Evolutionary conservation across 768 basidiomycete species (phyloP).

Genomic region (Lactarius sp.): DNA sequence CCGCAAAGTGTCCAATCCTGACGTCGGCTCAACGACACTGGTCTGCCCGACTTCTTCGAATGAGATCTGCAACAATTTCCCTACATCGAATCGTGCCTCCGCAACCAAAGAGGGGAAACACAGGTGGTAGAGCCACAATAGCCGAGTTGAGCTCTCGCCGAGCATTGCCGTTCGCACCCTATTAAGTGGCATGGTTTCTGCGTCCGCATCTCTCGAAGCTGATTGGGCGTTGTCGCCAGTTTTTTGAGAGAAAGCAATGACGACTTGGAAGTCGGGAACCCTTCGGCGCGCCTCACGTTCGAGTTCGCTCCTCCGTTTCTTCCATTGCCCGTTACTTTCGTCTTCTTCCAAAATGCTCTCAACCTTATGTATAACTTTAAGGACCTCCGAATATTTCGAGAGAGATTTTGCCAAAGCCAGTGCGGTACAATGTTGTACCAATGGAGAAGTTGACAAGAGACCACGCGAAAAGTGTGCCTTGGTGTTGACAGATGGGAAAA

Average conservation of each 20-base stretch:
- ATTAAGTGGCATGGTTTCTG: slow-evolving; percentile 21
- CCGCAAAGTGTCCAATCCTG: slow-evolving; percentile 50
- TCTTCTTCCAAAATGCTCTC: slow-evolving; percentile 55
- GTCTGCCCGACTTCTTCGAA: slow-evolving; percentile 31
- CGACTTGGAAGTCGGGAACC: slow-evolving; percentile 82
- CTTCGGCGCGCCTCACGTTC: slow-evolving; percentile 69
- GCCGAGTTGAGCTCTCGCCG: slow-evolving; percentile 71
- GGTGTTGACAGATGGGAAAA: slow-evolving; percentile 68
- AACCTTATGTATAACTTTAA: slow-evolving; percentile 44
- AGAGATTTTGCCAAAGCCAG: slow-evolving; percentile 72
- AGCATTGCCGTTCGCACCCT: slow-evolving; percentile 55
- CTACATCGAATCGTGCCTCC: slow-evolving; percentile 82
- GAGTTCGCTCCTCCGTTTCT: slow-evolving; percentile 57
- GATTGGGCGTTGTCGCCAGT: background rate
- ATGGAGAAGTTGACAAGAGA: slow-evolving; percentile 59
- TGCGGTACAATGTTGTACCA: slow-evolving; percentile 86
- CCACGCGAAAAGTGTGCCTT: slow-evolving; percentile 79
- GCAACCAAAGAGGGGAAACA: slow-evolving; percentile 68
- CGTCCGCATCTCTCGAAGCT: background rate
- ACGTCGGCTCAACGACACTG: slow-evolving; percentile 29
- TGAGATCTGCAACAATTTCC: slow-evolving; percentile 62
- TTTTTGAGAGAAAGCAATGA: slow-evolving; percentile 75
- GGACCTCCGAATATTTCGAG: slow-evolving; percentile 58
- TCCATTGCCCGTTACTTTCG: slow-evolving; percentile 67
- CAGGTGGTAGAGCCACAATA: slow-evolving; percentile 83